Evolutionary conservation across 2,329 filamentous ascomycete species (phyloP), one percentile per base, ranked within the genome.

Genomic region (Penicillium janthinellum): DNA sequence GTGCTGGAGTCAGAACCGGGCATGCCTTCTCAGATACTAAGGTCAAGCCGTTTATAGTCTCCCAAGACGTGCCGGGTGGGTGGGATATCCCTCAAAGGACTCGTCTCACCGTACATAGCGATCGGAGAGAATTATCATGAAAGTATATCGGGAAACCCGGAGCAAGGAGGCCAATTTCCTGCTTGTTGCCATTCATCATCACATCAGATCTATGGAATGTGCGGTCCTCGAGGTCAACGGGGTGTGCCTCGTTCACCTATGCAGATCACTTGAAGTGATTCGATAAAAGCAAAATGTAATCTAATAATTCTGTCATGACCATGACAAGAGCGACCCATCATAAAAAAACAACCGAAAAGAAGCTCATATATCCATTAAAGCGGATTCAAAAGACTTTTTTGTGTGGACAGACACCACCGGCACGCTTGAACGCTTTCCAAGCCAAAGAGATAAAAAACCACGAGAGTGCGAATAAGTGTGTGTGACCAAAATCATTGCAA

Each of bases 341-440:
- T 20, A 8, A 53, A 8, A 53, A 54, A 51, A n/a, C 17, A 52
- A 35, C 35, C 49, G 14, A 39, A 51, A 39, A n/a, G 25, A 35
- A 28, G n/a, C 14, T 47, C 6, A 55, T 37, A n/a, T 37, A 7
- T 37, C 17, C 42, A 17, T 37, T 35, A 25, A 20, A n/a, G 20
- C 8, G 35, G 39, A 17, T 47, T 34, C 41, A 56, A 59, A 57
- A 37, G 37, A 64, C 60, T 67, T 67, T 67, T 67, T 67, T 10
- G 15, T 41, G 52, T 53, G 53, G 56, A 34, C 48, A 56, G 41
- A 47, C 31, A 55, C 47, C 17, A 57, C 37, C 25, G 60, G 55
- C 55, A 64, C 62, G 64, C 64, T 67, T 50, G 54, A 67, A 62
- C 65, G 65, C 64, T 65, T 60, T 48, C 54, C 44, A 59, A 48